Base-by-base conservation (phyloP, 139 green algal genomes). In the Astrephomene gubernaculifera region DNA sequence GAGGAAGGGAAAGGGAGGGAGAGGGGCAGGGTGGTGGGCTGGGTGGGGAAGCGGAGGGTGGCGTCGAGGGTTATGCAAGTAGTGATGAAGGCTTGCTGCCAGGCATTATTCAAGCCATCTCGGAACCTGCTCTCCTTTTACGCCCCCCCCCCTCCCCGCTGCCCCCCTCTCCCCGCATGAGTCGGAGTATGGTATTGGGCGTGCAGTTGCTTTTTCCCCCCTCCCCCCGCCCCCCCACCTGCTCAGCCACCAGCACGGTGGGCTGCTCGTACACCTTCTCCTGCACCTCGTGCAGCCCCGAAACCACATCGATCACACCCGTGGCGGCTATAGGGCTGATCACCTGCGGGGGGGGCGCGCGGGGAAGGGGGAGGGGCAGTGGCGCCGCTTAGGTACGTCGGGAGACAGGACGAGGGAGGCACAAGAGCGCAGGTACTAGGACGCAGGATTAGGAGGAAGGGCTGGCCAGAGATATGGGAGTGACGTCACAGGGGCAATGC, bases 191-290 rank as follows among this genome's bases (percentile, higher is more conserved):
- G n/a, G n/a, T n/a, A n/a, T n/a, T n/a, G n/a, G n/a, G n/a, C n/a
- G n/a, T n/a, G n/a, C n/a, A n/a, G n/a, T n/a, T n/a, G n/a, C n/a
- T n/a, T n/a, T n/a, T n/a, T n/a, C n/a, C n/a, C n/a, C n/a, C n/a
- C 4, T 52, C 7, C 69, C 7, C 36, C 52, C 67, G 7, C 39
- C 4, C 38, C 41, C 84, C 14, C 54, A 81, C 96, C 68, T 94
- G 92, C 80, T 95, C 79, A 12, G 94, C 96, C 29, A 98, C 54
- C 63, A 99, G 90, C 29, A 99, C 90, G 2, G 96, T 99, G 45
- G 96, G 94, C 71, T 93, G 74, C 0, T 88, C 79, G 85, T 97
- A 99, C 0, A 93, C 91, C 90, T 97, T 94, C 68, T 99, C 95
- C 93, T 98, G 94, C 43, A 99, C 93, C 79, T 93, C 90, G 70